A percentile compares a stretch with the other conserved stretches of the same genome.
Conservation (phyloP, 2,329 filamentous ascomycete species). For the Cladosporium oxysporum region DNA sequence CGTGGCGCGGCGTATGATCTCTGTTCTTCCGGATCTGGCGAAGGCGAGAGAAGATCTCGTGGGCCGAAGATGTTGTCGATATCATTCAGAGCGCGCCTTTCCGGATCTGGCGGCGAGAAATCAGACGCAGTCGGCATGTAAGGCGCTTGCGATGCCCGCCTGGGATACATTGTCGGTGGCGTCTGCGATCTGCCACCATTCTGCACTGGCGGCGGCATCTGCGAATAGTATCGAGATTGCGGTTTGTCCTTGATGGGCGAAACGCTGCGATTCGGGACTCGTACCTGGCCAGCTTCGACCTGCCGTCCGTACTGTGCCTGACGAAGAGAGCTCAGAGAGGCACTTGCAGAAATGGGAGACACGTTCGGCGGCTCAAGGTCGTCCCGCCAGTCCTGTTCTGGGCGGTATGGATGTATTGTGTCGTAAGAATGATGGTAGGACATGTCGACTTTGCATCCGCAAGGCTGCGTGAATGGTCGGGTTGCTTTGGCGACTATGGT, state of each 20-base stretch:
- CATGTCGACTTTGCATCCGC: constrained; percentile 2
- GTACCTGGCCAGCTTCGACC: constrained; percentile 5
- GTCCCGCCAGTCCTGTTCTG: constrained; percentile 9
- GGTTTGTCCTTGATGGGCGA: constrained; percentile 11
- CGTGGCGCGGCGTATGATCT: constrained; percentile 12
- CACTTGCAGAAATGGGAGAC: constrained; percentile 7
- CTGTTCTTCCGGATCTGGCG: constrained; percentile 26
- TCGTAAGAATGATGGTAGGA: constrained; percentile 12
- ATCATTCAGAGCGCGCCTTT: constrained; percentile 27
- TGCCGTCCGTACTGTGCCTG: constrained; percentile 13
- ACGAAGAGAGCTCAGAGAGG: constrained; percentile 9
- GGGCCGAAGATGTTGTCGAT: constrained; percentile 33
- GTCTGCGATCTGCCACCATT: constrained; percentile 4
- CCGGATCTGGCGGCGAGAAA: constrained; percentile 16
- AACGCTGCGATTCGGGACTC: constrained; percentile 13
- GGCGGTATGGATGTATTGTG: not conserved
- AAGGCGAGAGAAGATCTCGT: constrained; percentile 24
- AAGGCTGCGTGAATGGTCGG: not conserved
- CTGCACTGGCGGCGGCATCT: constrained; percentile 8
- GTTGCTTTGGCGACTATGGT: constrained; percentile 16
- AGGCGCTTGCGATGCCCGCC: not conserved
- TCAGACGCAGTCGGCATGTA: constrained; percentile 19
- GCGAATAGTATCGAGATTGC: not conserved
- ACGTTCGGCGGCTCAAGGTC: not conserved
- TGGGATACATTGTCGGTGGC: not conserved